Conservation (phyloP, 768 basidiomycete species). For the Rhizopogon rudus region DNA sequence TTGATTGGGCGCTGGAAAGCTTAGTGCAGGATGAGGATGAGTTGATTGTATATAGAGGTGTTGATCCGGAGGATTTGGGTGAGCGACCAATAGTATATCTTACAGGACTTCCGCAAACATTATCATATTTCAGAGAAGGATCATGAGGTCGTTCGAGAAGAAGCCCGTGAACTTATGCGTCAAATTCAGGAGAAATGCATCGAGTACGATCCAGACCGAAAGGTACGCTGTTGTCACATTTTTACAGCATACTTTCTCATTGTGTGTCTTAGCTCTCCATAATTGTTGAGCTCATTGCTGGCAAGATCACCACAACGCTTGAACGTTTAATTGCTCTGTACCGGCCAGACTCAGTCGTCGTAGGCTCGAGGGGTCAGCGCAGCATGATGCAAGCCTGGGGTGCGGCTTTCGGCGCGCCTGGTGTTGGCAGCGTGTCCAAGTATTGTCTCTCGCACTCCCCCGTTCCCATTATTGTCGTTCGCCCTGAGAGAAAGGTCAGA, state of each 20-base stretch:
- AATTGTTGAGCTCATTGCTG: conserved; percentile 92
- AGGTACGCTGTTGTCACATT: conserved; percentile 38
- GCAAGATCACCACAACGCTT: conserved; percentile 82
- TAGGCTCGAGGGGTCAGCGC: conserved; percentile 79
- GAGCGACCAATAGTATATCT: conserved; percentile 13
- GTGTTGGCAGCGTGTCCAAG: conserved; percentile 60
- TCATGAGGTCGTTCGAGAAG: conserved; percentile 72
- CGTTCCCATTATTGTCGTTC: conserved; percentile 93
- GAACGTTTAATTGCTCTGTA: conserved; percentile 91
- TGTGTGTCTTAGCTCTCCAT: conserved; percentile 60
- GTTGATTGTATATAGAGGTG: conserved; percentile 84
- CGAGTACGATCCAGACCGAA: conserved; percentile 72
- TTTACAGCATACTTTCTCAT: neutral
- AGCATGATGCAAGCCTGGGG: conserved; percentile 50
- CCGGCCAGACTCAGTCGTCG: conserved; percentile 87
- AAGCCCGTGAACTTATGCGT: conserved; percentile 79
- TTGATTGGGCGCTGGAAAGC: conserved; percentile 89
- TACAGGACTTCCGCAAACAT: neutral
- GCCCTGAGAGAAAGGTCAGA: conserved; percentile 81
- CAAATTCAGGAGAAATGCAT: conserved; percentile 76
- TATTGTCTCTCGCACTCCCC: conserved; percentile 90
- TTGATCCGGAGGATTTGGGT: conserved; percentile 86
- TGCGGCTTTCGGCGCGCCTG: conserved; percentile 44
- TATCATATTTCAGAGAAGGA: conserved; percentile 54
- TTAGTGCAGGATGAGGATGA: conserved; percentile 90